These are phyloP conservation scores for Naganishia sp. DNA, from an alignment of 1,284 basidiomycete genomes.

Conservation along the genomic window DNA sequence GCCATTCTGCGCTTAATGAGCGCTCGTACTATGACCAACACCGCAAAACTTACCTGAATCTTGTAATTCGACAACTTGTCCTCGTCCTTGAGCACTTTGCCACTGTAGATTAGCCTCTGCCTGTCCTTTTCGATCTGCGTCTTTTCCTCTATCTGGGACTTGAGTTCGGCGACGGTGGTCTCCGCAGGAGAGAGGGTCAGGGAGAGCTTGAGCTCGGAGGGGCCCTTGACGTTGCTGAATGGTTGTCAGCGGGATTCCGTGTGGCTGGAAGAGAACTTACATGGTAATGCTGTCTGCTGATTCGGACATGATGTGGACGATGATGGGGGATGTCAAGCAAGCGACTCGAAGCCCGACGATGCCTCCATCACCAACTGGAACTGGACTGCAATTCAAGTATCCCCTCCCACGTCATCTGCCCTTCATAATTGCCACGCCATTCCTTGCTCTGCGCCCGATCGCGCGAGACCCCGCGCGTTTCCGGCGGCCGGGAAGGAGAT, in stretches of 20 bases:
- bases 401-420: no score
- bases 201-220: constrained; percentile 84
- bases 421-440: constrained; percentile 7
- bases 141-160: constrained; percentile 77
- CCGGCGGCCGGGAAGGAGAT: background rate
- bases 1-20: constrained; percentile 44
- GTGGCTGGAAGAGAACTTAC: background rate
- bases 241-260: background rate
- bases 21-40: background rate
- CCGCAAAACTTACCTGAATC: constrained; percentile 61
- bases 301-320: background rate
- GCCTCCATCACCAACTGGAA: no score
- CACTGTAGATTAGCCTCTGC: constrained; percentile 84
- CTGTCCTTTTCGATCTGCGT: constrained; percentile 80
- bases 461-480: background rate
- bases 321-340: background rate
- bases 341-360: no score
- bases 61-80: constrained; percentile 79
- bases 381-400: no score
- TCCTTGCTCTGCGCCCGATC: background rate
- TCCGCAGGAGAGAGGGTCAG: constrained; percentile 68
- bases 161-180: constrained; percentile 69
- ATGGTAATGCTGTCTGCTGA: constrained; percentile 19
- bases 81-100: constrained; percentile 73
- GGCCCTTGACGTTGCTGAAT: constrained; percentile 60